Evolutionary conservation across 192 early-diverging fungal species (phyloP), one percentile per base, ranked within the genome.

Genomic region (Coemansia sp.): DNA sequence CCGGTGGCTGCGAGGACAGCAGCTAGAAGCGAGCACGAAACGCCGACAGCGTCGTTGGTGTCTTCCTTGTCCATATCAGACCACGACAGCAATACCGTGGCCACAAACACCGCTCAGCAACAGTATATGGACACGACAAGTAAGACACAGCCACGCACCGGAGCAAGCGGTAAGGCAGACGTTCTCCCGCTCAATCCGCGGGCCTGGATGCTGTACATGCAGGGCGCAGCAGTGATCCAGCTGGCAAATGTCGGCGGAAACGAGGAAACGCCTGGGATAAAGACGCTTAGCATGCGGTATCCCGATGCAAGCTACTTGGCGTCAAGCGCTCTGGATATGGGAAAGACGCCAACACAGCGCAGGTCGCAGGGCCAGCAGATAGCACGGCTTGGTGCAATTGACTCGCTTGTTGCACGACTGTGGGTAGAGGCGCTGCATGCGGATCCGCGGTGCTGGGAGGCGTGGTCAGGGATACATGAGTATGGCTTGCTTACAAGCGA

Each of bases 391-490:
- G 69, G 64, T 21, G 64, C 57, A 18, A 72, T 83, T 69, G 77
- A 71, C 32, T 45, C 63, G 2, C 43, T 79, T 41, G 77, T 76
- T 11, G 57, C 70, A 16, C 64, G 74, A 0, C 64, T 84, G 19
- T 78, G 77, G 76, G 60, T 52, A 0, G 67, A 79, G 19, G 71
- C 77, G 8, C 6, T 79, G 8, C 63, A 62, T 1, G 52, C 56
- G 5, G 82, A 83, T 36, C 63, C 77, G 11, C 77, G 82, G 43
- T 83, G 82, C 62, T 83, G 82, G 82, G 82, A 83, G 63, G 82
- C 82, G 12, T 83, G 82, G 82, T 64, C 77, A 1, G 76, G 76
- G 2, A 55, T 83, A n/a, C 64, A 77, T n/a, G 76, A 76, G 42
- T 62, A 79, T 37, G 82, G 82, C 4, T 49, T 83, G 56, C 67